Evolutionary conservation across 73 alveolate species (phyloP).

Genomic region (Uronychia binucleata): DNA sequence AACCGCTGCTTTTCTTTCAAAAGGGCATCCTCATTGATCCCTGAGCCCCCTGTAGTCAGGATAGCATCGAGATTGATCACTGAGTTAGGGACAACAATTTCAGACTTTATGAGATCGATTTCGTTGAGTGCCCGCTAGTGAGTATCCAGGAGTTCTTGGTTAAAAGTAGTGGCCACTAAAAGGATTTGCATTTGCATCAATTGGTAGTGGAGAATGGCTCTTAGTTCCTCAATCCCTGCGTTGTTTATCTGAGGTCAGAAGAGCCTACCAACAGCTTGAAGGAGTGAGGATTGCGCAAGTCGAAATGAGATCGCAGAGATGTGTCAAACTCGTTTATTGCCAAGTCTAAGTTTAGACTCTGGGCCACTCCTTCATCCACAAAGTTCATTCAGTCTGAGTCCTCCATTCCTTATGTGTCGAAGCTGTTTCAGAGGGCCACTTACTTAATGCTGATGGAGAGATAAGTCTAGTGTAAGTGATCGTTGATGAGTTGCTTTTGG

Average conservation of each 20-base stretch:
- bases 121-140: slow-evolving; percentile 8
- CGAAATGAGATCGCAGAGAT: slow-evolving; percentile 31
- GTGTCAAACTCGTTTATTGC: slow-evolving; percentile 60
- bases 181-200: slow-evolving; percentile 24
- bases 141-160: slow-evolving; percentile 34
- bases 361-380: slow-evolving; percentile 73
- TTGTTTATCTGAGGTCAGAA: slow-evolving; percentile 29
- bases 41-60: slow-evolving; percentile 48
- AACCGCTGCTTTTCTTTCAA: slow-evolving; percentile 48
- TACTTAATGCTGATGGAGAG: slow-evolving; percentile 11
- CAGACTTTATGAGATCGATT: slow-evolving; percentile 2
- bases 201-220: slow-evolving; percentile 52
- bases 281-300: slow-evolving; percentile 54
- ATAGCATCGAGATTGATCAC: slow-evolving; percentile 29
- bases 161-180: neutral
- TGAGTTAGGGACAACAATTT: slow-evolving; percentile 54
- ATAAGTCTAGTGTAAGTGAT: neutral
- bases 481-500: slow-evolving; percentile 23
- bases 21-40: slow-evolving; percentile 45
- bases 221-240: slow-evolving; percentile 67
- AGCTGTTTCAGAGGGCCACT: neutral
- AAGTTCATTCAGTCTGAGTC: slow-evolving; percentile 43
- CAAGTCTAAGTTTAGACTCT: slow-evolving; percentile 37
- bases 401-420: slow-evolving; percentile 32
- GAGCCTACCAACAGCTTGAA: slow-evolving; percentile 28